Percentiles rank a stretch among this genome's conserved stretches.
Conservation (phyloP, 208 protist species). For the Wallacemonas sp. region DNA sequence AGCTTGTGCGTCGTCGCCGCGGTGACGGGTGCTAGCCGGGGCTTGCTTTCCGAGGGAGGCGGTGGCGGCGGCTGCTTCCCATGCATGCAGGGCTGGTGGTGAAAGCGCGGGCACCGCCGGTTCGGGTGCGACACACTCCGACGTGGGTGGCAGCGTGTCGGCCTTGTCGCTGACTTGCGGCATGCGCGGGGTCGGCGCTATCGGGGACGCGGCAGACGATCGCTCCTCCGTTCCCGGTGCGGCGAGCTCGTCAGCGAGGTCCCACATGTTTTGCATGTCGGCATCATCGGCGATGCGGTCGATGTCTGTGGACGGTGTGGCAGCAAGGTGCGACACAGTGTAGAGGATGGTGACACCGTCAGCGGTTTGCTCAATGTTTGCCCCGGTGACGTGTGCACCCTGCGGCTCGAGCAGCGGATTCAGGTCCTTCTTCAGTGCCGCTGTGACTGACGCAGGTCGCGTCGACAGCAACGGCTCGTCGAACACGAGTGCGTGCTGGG, state of each 20-base stretch:
- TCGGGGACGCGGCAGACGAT: too few species aligned
- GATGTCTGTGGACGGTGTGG: background rate
- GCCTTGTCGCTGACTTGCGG: too few species aligned
- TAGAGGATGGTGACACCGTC: slow-evolving; percentile 11
- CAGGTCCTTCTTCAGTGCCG: slow-evolving; percentile 11
- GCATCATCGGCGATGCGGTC: background rate
- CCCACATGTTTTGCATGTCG: slow-evolving; percentile 10
- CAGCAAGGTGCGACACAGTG: slow-evolving; percentile 3
- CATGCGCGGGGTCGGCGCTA: background rate
- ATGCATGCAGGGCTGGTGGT: too few species aligned
- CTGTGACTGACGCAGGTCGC: background rate
- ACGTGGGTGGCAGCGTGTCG: too few species aligned
- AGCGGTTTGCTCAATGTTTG: background rate
- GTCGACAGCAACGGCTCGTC: slow-evolving; percentile 2
- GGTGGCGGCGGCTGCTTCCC: too few species aligned
- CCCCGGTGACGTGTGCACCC: background rate
- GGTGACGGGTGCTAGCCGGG: too few species aligned
- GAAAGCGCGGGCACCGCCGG: too few species aligned
- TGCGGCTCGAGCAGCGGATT: background rate
- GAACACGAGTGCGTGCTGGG: slow-evolving; percentile 5
- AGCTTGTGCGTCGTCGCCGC: too few species aligned
- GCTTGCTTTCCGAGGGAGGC: too few species aligned
- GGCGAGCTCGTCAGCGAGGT: slow-evolving; percentile 8
- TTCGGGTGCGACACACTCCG: too few species aligned
- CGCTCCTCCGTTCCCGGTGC: background rate